Percentiles rank a stretch among this genome's conserved stretches.
phyloP scores from a whole-genome alignment of 495 filamentous ascomycete genomes.

The Penicillium odoratum region DNA sequence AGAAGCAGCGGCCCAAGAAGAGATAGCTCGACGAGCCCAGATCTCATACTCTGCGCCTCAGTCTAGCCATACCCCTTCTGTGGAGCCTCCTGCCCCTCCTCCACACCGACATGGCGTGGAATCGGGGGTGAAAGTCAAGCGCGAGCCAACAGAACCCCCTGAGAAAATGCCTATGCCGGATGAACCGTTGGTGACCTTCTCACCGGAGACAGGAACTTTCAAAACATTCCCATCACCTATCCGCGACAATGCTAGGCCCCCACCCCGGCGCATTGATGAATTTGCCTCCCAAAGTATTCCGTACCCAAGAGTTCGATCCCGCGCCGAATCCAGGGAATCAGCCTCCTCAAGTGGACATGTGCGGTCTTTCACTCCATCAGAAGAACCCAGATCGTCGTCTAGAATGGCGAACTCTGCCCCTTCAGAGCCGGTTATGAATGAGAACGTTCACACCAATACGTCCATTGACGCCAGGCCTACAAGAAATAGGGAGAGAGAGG shows the following conservation, averaged over 20 bases:
- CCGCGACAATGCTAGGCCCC: slow-evolving; percentile 20
- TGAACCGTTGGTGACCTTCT: slow-evolving; percentile 47
- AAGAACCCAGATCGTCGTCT: slow-evolving; percentile 9
- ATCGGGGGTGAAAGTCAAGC: slow-evolving; percentile 17
- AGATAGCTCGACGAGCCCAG: slow-evolving; percentile 5
- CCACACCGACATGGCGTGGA: slow-evolving; percentile 6
- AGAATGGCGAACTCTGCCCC: slow-evolving; percentile 6
- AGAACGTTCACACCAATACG: neutral
- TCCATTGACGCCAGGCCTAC: slow-evolving; percentile 18
- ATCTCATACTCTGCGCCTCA: slow-evolving; percentile 5
- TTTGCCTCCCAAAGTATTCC: slow-evolving; percentile 11
- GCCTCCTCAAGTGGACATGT: slow-evolving; percentile 15
- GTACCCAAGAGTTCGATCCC: slow-evolving; percentile 4
- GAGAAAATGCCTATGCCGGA: slow-evolving; percentile 32
- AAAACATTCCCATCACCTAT: slow-evolving; percentile 45
- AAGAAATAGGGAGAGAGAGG: slow-evolving; percentile 12
- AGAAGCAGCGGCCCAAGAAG: slow-evolving; percentile 1
- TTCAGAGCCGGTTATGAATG: neutral
- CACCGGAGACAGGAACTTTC: slow-evolving; percentile 52
- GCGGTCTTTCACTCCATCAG: slow-evolving; percentile 23
- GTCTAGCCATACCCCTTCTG: slow-evolving; percentile 22
- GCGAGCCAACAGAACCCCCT: slow-evolving; percentile 28
- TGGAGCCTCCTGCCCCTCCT: slow-evolving; percentile 19
- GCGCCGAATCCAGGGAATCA: slow-evolving; percentile 5
- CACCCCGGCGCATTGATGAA: slow-evolving; percentile 21